Percentiles rank a stretch among this genome's conserved stretches.
These are phyloP conservation scores for Gamsiella multidivaricata DNA, from an alignment of 192 early-diverging fungal species.

Conservation along the genomic window DNA sequence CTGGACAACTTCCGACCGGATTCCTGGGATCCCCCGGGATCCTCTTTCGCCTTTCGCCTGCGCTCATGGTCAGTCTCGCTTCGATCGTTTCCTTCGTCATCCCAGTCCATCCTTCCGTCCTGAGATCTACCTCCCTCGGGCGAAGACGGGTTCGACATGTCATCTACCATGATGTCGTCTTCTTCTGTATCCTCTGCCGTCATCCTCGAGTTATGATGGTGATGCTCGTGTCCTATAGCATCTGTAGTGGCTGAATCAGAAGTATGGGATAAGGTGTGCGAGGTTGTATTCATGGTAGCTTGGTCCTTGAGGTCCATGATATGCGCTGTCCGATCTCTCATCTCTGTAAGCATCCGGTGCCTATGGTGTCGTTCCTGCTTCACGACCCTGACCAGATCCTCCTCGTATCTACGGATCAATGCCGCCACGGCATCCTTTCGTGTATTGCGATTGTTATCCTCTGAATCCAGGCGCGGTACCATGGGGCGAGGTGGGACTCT, in stretches of 20 bases:
- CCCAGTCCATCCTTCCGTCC: conserved; percentile 26
- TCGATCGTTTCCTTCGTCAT: conserved; percentile 6
- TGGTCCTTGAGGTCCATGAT: conserved; percentile 29
- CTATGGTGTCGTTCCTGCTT: conserved; percentile 20
- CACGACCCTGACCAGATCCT: conserved; percentile 24
- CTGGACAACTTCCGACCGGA: conserved; percentile 9
- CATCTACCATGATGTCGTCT: conserved; percentile 49
- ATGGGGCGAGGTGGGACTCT: conserved; percentile 47
- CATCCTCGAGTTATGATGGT: not conserved
- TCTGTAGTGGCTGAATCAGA: not conserved
- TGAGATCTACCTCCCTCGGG: conserved; percentile 28
- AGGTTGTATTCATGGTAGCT: not conserved
- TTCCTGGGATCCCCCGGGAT: not conserved
- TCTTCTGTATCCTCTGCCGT: conserved; percentile 39
- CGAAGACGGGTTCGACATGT: conserved; percentile 46
- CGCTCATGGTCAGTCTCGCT: conserved; percentile 14
- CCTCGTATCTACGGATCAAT: conserved; percentile 29
- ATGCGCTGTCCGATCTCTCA: conserved; percentile 13
- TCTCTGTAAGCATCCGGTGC: conserved; percentile 7
- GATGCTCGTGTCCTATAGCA: not conserved
- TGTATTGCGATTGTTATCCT: not conserved
- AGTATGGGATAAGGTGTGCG: not conserved
- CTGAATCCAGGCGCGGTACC: conserved; percentile 25
- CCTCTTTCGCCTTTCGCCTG: conserved; percentile 23
- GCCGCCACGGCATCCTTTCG: conserved; percentile 10